Conservation (phyloP, 1,139 yeast species). For the Hyphopichia pseudoburtonii region DNA sequence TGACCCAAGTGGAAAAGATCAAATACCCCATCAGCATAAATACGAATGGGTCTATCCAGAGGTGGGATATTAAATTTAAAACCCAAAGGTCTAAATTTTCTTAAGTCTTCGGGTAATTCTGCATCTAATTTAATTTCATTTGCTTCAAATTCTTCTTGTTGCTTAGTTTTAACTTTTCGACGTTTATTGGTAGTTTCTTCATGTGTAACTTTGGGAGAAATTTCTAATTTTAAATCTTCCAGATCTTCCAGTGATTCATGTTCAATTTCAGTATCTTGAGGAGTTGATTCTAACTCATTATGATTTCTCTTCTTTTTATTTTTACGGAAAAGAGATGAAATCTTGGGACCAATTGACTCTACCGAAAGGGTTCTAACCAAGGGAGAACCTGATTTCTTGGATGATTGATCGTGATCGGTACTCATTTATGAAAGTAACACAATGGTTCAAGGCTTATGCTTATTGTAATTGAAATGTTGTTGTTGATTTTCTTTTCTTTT, state of each 20-base stretch:
- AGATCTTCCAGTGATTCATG: constrained; percentile 13
- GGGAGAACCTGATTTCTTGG: constrained; percentile 8
- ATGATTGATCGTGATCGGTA: not conserved
- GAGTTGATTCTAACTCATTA: constrained; percentile 14
- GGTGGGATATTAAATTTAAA: constrained; percentile 79
- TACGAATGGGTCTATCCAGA: constrained; percentile 77
- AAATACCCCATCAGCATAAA: constrained; percentile 97
- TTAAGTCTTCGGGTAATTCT: constrained; percentile 59
- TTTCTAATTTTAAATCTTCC: constrained; percentile 10
- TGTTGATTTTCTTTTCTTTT: too few relatives aligned
- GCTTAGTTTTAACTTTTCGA: constrained; percentile 25
- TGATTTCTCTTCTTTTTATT: constrained; percentile 26
- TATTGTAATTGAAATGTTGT: too few relatives aligned
- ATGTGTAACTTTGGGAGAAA: too few relatives aligned
- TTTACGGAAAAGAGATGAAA: constrained; percentile 39
- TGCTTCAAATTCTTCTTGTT: constrained; percentile 42
- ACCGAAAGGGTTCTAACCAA: constrained; percentile 40
- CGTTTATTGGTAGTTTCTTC: constrained; percentile 24
- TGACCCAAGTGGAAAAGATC: constrained; percentile 96
- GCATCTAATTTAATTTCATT: constrained; percentile 57
- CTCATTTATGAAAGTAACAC: not conserved
- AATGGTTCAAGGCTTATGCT: too few relatives aligned
- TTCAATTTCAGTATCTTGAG: too few relatives aligned
- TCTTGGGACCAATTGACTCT: constrained; percentile 40
- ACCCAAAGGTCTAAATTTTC: constrained; percentile 73